phyloP scores from a whole-genome alignment of 2,329 filamentous ascomycete species.

The Teratosphaeria epicoccoides region DNA sequence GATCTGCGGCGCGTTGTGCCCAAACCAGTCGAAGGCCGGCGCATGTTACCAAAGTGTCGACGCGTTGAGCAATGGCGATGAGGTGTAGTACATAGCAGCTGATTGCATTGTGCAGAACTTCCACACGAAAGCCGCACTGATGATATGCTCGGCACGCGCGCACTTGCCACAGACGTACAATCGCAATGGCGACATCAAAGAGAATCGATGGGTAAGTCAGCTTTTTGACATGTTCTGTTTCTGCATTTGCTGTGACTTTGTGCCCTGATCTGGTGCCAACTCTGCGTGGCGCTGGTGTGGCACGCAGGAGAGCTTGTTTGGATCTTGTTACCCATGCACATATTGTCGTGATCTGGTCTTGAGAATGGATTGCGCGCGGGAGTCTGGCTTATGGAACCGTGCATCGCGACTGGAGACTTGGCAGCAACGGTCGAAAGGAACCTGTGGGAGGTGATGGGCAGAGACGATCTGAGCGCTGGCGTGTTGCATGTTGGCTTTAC shows the following conservation, averaged over 20 bases:
- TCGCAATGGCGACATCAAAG: constrained; percentile 51
- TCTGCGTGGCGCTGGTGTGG: not conserved
- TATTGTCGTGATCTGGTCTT: not conserved
- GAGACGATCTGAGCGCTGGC: no score
- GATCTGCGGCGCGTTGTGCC: no score
- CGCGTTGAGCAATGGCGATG: no score
- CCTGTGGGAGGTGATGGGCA: no score
- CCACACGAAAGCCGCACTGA: constrained; percentile 74
- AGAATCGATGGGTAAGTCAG: constrained; percentile 73
- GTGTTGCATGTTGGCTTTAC: no score
- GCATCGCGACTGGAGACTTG: no score
- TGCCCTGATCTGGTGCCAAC: not conserved
- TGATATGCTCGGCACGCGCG: constrained; percentile 72
- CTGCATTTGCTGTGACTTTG: constrained; percentile 1
- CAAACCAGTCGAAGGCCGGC: no score
- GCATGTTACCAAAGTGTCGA: no score
- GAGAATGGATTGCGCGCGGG: not conserved
- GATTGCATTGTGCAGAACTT: constrained; percentile 56
- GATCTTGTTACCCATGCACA: not conserved
- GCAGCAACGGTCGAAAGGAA: no score
- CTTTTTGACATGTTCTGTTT: constrained; percentile 10
- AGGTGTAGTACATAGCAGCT: constrained; percentile 4
- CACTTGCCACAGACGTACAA: constrained; percentile 50
- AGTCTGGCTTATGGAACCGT: no score
- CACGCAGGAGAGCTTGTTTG: not conserved